These are phyloP conservation scores for Saururus chinensis DNA, from an alignment of 164 flowering plant genomes.

Conservation along the genomic window DNA sequence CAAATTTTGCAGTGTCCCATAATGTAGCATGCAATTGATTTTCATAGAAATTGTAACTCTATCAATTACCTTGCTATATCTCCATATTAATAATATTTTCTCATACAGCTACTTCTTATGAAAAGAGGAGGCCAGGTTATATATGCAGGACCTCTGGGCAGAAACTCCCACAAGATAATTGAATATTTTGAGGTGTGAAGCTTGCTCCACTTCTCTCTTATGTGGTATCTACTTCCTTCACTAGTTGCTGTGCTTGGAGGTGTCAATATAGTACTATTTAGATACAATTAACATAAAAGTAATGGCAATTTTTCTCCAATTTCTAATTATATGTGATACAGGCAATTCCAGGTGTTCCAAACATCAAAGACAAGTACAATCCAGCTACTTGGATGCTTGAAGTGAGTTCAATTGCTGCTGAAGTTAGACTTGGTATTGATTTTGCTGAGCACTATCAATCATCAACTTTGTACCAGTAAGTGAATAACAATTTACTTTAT, in stretches of 20 bases:
- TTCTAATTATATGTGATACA: constrained; percentile 7
- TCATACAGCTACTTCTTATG: constrained; percentile 56
- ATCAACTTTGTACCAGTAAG: constrained; percentile 65
- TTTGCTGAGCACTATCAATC: constrained; percentile 72
- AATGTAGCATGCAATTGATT: neutral
- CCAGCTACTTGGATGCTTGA: constrained; percentile 99
- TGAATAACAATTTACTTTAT: neutral
- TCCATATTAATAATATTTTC: neutral
- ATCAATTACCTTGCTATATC: neutral
- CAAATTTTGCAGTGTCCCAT: too few relatives aligned
- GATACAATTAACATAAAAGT: neutral
- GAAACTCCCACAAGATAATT: constrained; percentile 60
- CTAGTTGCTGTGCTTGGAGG: neutral
- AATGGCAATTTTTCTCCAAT: neutral
- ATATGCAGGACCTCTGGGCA: constrained; percentile 76
- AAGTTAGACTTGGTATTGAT: constrained; percentile 62
- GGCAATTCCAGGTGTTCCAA: constrained; percentile 73
- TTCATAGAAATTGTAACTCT: neutral
- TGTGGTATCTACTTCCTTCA: neutral
- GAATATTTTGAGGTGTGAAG: constrained; percentile 71
- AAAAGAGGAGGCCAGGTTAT: constrained; percentile 96
- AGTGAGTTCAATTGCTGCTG: constrained; percentile 76
- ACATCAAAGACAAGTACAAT: constrained; percentile 69
- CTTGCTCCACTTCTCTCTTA: neutral
- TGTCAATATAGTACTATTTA: neutral